phyloP scores from a whole-genome alignment of 768 basidiomycete species.

The Boletus sp. region DNA sequence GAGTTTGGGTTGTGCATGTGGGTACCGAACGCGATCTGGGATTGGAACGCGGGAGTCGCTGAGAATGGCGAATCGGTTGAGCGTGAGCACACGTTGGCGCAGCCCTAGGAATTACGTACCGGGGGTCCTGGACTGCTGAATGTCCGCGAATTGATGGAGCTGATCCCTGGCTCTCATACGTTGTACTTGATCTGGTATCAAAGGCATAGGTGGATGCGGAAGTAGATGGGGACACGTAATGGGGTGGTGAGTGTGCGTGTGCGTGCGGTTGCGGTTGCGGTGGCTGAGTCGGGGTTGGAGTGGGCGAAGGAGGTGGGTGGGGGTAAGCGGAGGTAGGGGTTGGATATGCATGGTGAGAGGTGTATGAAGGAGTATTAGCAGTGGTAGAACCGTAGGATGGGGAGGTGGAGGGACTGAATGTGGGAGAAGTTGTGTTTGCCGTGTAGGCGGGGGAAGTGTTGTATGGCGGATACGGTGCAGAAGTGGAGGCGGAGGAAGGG shows the following conservation, averaged over 20 bases:
- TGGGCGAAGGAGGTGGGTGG: slow-evolving; percentile 28
- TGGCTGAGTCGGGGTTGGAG: slow-evolving; percentile 29
- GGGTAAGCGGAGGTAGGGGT: slow-evolving; percentile 30
- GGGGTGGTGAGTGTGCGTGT: slow-evolving; percentile 17
- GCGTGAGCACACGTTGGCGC: background rate
- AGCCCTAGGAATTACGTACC: slow-evolving; percentile 15
- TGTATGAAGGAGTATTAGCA: slow-evolving; percentile 13
- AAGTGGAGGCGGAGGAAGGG: slow-evolving; percentile 17
- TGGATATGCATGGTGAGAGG: slow-evolving; percentile 17
- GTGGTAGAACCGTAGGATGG: slow-evolving; percentile 14
- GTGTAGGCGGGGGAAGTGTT: slow-evolving; percentile 20
- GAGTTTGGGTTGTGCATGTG: slow-evolving; percentile 17
- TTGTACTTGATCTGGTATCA: slow-evolving; percentile 14
- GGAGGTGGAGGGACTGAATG: slow-evolving; percentile 22
- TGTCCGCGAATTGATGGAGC: slow-evolving; percentile 18
- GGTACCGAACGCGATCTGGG: slow-evolving; percentile 22
- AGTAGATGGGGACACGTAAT: slow-evolving; percentile 23
- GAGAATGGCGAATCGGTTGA: slow-evolving; percentile 11
- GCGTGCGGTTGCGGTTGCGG: slow-evolving; percentile 18
- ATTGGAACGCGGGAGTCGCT: slow-evolving; percentile 23
- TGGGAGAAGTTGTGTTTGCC: slow-evolving; percentile 21
- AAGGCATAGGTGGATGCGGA: slow-evolving; percentile 20
- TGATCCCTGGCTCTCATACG: slow-evolving; percentile 18
- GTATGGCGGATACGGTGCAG: slow-evolving; percentile 20
- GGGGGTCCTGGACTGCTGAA: slow-evolving; percentile 17